Conservation (phyloP, 257 asterid species). For the Nemophila menziesii region DNA sequence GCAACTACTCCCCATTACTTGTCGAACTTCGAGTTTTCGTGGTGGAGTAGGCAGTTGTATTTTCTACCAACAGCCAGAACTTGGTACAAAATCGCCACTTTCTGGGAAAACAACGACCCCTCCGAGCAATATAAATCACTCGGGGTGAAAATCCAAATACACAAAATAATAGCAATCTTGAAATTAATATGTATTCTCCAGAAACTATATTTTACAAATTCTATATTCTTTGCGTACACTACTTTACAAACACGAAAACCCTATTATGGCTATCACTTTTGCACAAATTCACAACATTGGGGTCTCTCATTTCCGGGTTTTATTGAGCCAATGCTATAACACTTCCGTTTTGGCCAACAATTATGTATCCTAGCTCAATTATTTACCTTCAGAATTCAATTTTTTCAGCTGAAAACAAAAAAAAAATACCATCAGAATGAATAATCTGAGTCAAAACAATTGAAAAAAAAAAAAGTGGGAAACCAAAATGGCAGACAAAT, state of each 20-base stretch:
- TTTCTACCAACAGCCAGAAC: conserved; percentile 56
- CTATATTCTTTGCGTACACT: conserved; percentile 18
- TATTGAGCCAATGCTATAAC: conserved; percentile 17
- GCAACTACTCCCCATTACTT: conserved; percentile 65
- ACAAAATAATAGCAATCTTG: background rate
- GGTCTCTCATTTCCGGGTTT: conserved; percentile 46
- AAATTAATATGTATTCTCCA: background rate
- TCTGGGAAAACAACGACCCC: conserved; percentile 21
- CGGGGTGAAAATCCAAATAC: conserved; percentile 23
- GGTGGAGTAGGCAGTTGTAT: conserved; percentile 41
- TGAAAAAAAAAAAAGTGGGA: conserved; percentile 3
- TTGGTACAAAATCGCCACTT: conserved; percentile 55
- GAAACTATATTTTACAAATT: background rate
- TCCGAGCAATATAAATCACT: conserved; percentile 50
- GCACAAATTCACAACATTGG: conserved; percentile 15
- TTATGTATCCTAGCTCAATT: conserved; percentile 25
- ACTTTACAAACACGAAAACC: conserved; percentile 13
- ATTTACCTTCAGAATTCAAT: conserved; percentile 28
- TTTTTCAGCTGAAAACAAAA: conserved; percentile 25
- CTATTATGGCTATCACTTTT: conserved; percentile 8
- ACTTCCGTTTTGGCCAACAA: conserved; percentile 31
- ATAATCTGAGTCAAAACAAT: conserved; percentile 10
- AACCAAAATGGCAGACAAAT: conserved; percentile 16
- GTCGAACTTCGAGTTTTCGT: conserved; percentile 30
- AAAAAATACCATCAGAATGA: conserved; percentile 9